Conservation (phyloP, 441 rosid genomes). For the Erodium trifolium region DNA sequence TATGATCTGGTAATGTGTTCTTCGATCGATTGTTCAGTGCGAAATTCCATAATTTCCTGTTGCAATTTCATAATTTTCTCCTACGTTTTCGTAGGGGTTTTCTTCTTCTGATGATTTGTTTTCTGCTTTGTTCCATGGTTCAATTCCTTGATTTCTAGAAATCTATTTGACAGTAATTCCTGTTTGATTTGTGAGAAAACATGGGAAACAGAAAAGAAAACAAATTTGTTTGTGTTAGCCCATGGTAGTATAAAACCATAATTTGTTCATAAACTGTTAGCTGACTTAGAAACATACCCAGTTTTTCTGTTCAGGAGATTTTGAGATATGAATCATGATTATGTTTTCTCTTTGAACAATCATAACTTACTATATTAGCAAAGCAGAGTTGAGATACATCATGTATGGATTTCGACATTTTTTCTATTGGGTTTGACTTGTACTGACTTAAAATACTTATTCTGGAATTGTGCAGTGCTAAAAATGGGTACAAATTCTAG, state of each 20-base stretch:
- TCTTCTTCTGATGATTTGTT: too few species aligned
- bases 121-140: not conserved
- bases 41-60: not conserved
- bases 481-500: not conserved
- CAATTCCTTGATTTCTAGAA: not conserved
- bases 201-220: not conserved
- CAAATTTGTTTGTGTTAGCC: not conserved
- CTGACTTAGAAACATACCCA: not conserved
- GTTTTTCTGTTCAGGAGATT: not conserved
- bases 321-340: too few species aligned
- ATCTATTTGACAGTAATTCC: not conserved
- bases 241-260: not conserved
- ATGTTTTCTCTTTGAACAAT: not conserved
- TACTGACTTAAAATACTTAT: not conserved
- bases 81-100: not conserved
- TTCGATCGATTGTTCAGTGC: not conserved
- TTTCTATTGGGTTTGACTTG: not conserved
- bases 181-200: not conserved
- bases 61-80: not conserved
- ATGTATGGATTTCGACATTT: not conserved
- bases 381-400: not conserved
- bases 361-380: not conserved
- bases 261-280: not conserved
- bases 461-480: not conserved
- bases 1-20: not conserved